Conservation (phyloP, 805 yeast species). For the Teunomyces cretensis region DNA sequence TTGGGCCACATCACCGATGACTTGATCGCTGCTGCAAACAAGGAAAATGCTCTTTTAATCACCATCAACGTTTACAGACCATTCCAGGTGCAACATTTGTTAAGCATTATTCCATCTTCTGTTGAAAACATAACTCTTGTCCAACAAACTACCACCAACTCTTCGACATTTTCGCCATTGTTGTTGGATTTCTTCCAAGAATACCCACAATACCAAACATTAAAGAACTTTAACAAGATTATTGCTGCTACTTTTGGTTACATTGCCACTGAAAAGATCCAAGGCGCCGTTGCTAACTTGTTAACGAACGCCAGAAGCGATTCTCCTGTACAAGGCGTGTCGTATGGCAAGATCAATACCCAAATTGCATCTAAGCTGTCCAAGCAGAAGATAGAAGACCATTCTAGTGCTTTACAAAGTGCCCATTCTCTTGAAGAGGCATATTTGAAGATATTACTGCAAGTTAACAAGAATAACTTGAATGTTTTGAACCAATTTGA, state of each 20-base stretch:
- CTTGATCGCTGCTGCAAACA: conserved; percentile 39
- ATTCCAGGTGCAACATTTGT: conserved; percentile 54
- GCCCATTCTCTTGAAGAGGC: conserved; percentile 67
- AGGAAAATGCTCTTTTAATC: conserved; percentile 47
- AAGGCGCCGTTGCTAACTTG: conserved; percentile 47
- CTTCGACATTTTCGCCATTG: conserved; percentile 58
- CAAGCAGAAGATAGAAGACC: conserved; percentile 16
- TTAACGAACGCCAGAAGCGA: conserved; percentile 51
- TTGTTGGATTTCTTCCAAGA: conserved; percentile 73
- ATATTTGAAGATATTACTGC: conserved; percentile 71
- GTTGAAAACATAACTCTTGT: conserved; percentile 59
- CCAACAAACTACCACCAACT: conserved; percentile 53
- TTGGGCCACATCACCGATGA: conserved; percentile 58
- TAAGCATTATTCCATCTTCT: conserved; percentile 51
- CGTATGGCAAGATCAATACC: conserved; percentile 49
- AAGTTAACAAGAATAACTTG: conserved; percentile 58
- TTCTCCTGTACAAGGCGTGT: conserved; percentile 61
- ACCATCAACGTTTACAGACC: conserved; percentile 72
- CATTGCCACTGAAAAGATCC: conserved; percentile 36
- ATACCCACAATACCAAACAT: conserved; percentile 45
- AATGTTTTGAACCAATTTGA: conserved; percentile 60
- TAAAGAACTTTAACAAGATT: conserved; percentile 48
- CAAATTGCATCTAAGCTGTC: conserved; percentile 29
- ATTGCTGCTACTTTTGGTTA: conserved; percentile 58
- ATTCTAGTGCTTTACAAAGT: conserved; percentile 41